Evolutionary conservation across 768 basidiomycete genomes (phyloP), one percentile per base, ranked within the genome.

Genomic region (Pulveroboletus frians): DNA sequence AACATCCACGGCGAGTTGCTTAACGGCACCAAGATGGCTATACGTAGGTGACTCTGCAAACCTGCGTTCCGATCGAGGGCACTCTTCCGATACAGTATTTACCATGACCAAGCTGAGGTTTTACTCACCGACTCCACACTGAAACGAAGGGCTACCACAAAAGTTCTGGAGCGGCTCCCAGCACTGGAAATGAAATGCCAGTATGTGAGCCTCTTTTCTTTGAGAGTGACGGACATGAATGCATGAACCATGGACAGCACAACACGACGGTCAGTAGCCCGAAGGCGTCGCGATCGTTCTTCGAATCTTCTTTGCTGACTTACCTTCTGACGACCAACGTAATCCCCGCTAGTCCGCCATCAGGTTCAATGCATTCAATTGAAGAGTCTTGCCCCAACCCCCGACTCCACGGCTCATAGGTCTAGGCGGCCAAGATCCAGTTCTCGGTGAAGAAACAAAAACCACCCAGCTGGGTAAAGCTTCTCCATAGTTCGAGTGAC

Each of bases 271-370:
- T 35, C 30, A 35, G 31, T 43, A 35, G 50, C 31, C 62, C 62
- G 56, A 51, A 52, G 48, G 48, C 23, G 35, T 56, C 56, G 59
- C 56, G 43, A 62, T 59, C 49, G 37, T 14, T 38, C 44, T 35
- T 47, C 36, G 21, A 11, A 20, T 7, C 48, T 64, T 64, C 59
- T 43, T 17, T 50, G 26, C 36, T 64, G 30, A 30, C 21, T 37
- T 39, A 26, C 21, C 51, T 61, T 61, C 52, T 39, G 39, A 39
- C 14, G 35, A 15, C 36, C 21, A 43, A 39, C 46, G 49, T 53
- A 53, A 64, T 53, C 46, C 42, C 59, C 61, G 62, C 42, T 27
- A 32, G 34, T 43, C 26, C 21, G 14, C 39, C 23, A 14, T 11
- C 35, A 46, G n/a, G 20, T 53, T 27, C 35, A 26, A 46, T 17